These are phyloP conservation scores for Apophysomyces variabilis DNA, from an alignment of 371 early-diverging fungal species.

Conservation along the genomic window DNA sequence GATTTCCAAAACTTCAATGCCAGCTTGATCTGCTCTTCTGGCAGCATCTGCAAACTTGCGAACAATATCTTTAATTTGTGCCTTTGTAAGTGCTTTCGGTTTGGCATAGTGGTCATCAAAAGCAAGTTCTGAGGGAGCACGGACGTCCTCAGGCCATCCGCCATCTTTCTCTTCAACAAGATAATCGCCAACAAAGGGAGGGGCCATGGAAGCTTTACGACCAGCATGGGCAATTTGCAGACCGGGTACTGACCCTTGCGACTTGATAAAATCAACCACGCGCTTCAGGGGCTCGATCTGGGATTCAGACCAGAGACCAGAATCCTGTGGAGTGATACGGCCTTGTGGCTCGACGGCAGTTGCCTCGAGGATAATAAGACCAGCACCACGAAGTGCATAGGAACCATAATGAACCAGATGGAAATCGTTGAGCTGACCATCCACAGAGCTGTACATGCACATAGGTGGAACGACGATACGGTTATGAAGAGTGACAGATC, in stretches of 20 bases:
- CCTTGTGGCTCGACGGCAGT: constrained; percentile 77
- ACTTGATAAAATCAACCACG: constrained; percentile 45
- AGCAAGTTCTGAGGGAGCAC: constrained; percentile 62
- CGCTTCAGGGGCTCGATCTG: constrained; percentile 68
- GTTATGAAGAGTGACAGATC: constrained; percentile 69
- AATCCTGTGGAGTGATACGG: constrained; percentile 75
- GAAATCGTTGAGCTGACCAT: constrained; percentile 31
- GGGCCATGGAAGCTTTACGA: constrained; percentile 9
- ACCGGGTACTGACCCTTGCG: constrained; percentile 12
- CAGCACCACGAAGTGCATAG: constrained; percentile 76
- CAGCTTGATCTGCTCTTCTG: constrained; percentile 66
- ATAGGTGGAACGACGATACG: constrained; percentile 83
- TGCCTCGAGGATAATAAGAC: constrained; percentile 80
- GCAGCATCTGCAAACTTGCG: constrained; percentile 70
- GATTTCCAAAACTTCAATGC: constrained; percentile 81
- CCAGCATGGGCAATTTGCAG: constrained; percentile 10
- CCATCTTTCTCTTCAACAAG: background rate
- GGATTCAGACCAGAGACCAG: constrained; percentile 80
- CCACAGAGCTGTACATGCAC: constrained; percentile 57
- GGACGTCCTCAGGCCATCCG: constrained; percentile 14
- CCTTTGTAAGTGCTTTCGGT: constrained; percentile 64
- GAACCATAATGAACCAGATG: constrained; percentile 74
- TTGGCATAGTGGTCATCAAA: constrained; percentile 34
- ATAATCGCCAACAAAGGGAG: background rate
- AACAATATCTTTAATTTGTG: constrained; percentile 53